phyloP scores from a whole-genome alignment of 1,139 yeast genomes.

The Schwanniomyces etchellsii region DNA sequence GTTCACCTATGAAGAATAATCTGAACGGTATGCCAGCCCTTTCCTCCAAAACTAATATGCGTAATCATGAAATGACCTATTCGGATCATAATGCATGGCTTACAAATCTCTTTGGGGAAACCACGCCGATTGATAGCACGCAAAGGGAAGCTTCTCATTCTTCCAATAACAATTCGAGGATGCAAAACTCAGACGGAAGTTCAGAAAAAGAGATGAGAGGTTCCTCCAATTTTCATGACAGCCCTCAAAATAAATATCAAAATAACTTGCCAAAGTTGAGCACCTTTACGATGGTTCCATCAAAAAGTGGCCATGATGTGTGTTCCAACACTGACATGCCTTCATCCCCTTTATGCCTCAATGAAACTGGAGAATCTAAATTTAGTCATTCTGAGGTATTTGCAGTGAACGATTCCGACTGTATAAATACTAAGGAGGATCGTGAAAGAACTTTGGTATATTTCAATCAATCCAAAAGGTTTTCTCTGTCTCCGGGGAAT shows the following conservation, averaged over 20 bases:
- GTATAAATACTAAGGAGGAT: neutral
- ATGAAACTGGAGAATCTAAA: neutral
- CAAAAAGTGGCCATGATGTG: too few relatives aligned
- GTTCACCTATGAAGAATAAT: neutral
- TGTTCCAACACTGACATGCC: too few relatives aligned
- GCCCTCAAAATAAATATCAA: constrained; percentile 11
- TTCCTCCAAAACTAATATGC: neutral
- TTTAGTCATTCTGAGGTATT: neutral
- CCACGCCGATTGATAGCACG: constrained; percentile 38
- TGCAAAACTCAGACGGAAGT: constrained; percentile 5
- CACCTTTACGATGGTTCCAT: constrained; percentile 14
- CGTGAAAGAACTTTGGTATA: too few relatives aligned
- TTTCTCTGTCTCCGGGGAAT: constrained; percentile 1
- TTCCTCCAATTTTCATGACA: too few relatives aligned
- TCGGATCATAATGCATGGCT: constrained; percentile 26
- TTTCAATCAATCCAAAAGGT: too few relatives aligned
- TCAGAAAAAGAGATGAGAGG: too few relatives aligned
- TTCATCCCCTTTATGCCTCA: neutral
- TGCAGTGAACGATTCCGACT: neutral
- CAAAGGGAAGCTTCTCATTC: neutral
- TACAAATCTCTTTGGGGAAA: constrained; percentile 33
- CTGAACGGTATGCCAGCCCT: too few relatives aligned
- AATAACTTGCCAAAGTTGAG: constrained; percentile 23
- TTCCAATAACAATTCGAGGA: constrained; percentile 21
- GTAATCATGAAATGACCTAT: neutral